These are phyloP conservation scores for Aegilops bicornis DNA, from an alignment of 176 grass and related monocot genomes.

Conservation along the genomic window DNA sequence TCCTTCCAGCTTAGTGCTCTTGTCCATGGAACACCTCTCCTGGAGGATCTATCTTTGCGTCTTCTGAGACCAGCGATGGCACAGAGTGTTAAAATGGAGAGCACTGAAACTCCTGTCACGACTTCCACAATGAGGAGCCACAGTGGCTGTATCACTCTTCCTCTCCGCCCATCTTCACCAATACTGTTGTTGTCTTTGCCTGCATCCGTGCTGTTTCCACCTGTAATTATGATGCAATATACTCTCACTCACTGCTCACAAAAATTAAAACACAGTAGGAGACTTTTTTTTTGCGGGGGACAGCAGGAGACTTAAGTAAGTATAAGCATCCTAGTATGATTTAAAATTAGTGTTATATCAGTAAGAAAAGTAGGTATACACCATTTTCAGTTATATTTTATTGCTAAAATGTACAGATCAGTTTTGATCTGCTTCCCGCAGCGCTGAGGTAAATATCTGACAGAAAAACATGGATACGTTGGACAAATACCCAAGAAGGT, in stretches of 20 bases:
- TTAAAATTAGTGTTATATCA: neutral
- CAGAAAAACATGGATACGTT: neutral
- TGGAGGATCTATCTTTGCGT: slow-evolving; percentile 49
- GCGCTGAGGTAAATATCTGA: neutral
- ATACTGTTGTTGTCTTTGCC: neutral
- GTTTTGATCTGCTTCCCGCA: neutral
- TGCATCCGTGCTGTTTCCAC: slow-evolving; percentile 45
- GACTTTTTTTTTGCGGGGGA: too few relatives aligned
- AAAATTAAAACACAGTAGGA: neutral
- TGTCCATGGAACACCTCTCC: slow-evolving; percentile 32
- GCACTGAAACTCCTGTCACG: slow-evolving; percentile 40
- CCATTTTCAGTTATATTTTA: neutral
- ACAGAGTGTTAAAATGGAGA: slow-evolving; percentile 52
- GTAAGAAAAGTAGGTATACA: neutral
- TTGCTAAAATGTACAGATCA: neutral
- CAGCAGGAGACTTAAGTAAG: neutral
- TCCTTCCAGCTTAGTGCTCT: slow-evolving; percentile 75
- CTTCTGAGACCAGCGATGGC: slow-evolving; percentile 32
- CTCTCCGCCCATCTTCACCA: slow-evolving; percentile 30
- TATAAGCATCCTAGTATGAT: neutral
- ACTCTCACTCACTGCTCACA: neutral
- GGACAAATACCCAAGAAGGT: neutral
- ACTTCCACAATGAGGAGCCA: slow-evolving; percentile 93
- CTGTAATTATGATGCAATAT: slow-evolving; percentile 44
- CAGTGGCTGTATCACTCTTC: slow-evolving; percentile 42